Percentiles rank a stretch among this genome's conserved stretches.
Conservation (phyloP, 2,329 filamentous ascomycete genomes). For the Rhynchosporium graminicola region DNA sequence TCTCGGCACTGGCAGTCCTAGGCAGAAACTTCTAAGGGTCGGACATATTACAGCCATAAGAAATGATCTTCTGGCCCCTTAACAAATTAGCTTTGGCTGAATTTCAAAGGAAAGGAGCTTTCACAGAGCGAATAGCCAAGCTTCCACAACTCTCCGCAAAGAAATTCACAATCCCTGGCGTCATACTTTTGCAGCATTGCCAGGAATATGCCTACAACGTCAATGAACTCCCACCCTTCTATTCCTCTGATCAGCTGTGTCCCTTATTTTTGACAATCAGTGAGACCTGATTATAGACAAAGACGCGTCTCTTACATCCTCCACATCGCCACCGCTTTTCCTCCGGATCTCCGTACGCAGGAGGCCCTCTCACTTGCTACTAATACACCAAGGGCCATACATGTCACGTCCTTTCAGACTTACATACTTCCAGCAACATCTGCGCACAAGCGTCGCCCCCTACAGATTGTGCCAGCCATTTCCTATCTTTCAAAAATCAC, state of each 20-base stretch:
- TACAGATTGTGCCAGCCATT: no score
- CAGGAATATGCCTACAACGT: constrained; percentile 1
- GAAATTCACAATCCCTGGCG: neutral
- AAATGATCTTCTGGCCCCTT: neutral
- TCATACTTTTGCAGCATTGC: neutral
- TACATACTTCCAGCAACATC: no score
- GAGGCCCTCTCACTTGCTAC: neutral
- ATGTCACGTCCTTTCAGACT: no score
- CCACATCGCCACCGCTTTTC: neutral
- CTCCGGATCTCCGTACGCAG: neutral
- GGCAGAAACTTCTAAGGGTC: neutral
- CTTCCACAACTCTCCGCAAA: neutral
- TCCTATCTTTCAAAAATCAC: neutral
- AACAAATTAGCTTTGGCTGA: neutral
- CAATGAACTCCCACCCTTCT: neutral
- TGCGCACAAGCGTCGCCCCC: no score
- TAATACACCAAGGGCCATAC: neutral
- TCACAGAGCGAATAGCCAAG: neutral
- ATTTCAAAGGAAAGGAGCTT: neutral
- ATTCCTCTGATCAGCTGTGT: neutral
- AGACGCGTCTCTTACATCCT: neutral
- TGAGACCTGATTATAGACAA: neutral
- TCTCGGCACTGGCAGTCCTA: neutral
- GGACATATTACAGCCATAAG: neutral
- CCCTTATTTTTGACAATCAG: neutral